A percentile compares a stretch with the other conserved stretches of the same genome.
Evolutionary conservation across 2,329 filamentous ascomycete genomes (phyloP).

Genomic region (Diaporthe citriasiana): DNA sequence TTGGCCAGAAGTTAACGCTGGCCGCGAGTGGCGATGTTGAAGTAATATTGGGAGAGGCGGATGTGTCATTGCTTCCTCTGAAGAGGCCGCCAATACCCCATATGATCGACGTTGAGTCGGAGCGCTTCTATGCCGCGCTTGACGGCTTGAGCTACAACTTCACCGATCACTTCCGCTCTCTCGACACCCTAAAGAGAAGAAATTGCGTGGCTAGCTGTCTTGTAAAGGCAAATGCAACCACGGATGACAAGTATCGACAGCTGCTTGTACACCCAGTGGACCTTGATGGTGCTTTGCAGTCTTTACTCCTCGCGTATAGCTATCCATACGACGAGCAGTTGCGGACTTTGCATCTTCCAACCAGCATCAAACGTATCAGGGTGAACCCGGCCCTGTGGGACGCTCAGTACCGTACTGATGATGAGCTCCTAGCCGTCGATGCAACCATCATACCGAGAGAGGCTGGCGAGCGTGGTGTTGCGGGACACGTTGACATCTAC

Average conservation of each 20-base stretch:
- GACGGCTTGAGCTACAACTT: constrained; percentile 36
- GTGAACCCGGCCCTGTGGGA: constrained; percentile 1
- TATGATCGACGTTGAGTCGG: constrained; percentile 15
- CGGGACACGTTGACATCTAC: not conserved
- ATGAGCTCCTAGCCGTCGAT: not conserved
- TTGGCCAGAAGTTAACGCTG: not conserved
- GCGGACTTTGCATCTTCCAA: constrained; percentile 16
- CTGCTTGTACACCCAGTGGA: constrained; percentile 33
- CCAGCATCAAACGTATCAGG: constrained; percentile 8
- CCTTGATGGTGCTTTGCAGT: constrained; percentile 30
- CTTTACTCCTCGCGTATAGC: constrained; percentile 25
- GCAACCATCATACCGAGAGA: not conserved
- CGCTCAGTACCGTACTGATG: not conserved
- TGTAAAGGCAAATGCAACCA: not conserved
- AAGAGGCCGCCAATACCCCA: not conserved
- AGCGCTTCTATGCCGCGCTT: constrained; percentile 37
- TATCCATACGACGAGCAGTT: constrained; percentile 34
- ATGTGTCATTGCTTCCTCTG: not conserved
- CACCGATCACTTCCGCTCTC: constrained; percentile 25
- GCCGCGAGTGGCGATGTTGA: not conserved
- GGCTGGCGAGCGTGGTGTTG: not conserved
- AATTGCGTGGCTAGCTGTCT: not conserved
- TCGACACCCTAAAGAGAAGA: not conserved
- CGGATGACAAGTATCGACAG: not conserved
- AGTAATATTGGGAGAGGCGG: not conserved